Conservation (phyloP, 2,329 filamentous ascomycete genomes). For the Lachnellula arida region DNA sequence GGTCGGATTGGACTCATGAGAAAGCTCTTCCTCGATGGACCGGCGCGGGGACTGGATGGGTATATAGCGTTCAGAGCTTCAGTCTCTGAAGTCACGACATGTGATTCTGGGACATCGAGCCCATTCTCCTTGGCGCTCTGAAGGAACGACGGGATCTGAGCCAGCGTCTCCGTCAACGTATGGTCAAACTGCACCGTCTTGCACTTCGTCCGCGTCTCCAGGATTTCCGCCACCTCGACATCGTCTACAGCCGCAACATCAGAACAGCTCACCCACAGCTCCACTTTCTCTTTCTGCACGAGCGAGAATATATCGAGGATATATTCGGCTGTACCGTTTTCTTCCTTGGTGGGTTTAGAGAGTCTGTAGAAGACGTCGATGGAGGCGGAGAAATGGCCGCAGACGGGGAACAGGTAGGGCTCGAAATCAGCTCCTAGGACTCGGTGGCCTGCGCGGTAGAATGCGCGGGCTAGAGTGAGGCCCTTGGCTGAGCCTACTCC, state of each 20-base stretch:
- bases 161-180: background rate
- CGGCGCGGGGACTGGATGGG: background rate
- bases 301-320: constrained; percentile 4
- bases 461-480: constrained; percentile 58
- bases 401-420: constrained; percentile 19
- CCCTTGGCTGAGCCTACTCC: constrained; percentile 70
- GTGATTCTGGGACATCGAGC: background rate
- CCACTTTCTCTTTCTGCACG: constrained; percentile 2
- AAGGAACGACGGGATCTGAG: background rate
- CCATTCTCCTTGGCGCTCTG: background rate
- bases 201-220: background rate
- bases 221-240: background rate
- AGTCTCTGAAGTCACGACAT: background rate
- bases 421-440: constrained; percentile 68
- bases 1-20: background rate
- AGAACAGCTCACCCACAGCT: constrained; percentile 3
- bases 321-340: background rate
- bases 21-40: background rate
- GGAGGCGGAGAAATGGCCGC: constrained; percentile 19
- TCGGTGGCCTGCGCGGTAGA: constrained; percentile 59
- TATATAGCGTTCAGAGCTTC: background rate
- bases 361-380: constrained; percentile 15
- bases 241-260: background rate
- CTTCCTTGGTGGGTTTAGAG: background rate
- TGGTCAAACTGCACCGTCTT: background rate